phyloP scores from a whole-genome alignment of 306 rosid genomes.

The Dalbergia oliveri region DNA sequence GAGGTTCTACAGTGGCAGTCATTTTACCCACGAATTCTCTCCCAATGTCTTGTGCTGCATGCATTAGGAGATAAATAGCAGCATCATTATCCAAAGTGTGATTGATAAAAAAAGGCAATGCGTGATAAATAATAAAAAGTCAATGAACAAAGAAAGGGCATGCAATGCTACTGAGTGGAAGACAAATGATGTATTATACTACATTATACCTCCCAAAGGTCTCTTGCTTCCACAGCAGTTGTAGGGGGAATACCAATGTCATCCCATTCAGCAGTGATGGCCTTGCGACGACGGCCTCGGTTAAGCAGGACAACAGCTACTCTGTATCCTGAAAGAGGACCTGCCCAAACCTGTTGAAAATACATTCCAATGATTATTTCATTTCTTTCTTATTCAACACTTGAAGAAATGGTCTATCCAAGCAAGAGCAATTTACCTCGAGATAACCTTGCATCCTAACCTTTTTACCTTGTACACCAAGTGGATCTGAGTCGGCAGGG shows the following conservation, averaged over 20 bases:
- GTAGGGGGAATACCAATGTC: conserved; percentile 83
- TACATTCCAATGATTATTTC: not conserved
- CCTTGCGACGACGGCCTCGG: conserved; percentile 52
- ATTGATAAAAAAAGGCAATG: too few relatives aligned
- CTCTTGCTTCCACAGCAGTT: conserved; percentile 75
- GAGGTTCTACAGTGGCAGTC: conserved; percentile 70
- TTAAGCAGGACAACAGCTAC: conserved; percentile 76
- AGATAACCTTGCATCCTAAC: conserved; percentile 86
- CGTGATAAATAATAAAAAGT: too few relatives aligned
- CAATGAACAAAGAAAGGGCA: not conserved
- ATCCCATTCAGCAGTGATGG: conserved; percentile 78
- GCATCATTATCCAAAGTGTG: not conserved
- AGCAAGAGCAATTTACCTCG: conserved; percentile 63
- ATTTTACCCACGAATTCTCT: conserved; percentile 61
- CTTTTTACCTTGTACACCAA: conserved; percentile 88
- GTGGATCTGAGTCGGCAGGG: conserved; percentile 52
- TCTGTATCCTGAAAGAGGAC: conserved; percentile 82
- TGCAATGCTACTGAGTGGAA: not conserved
- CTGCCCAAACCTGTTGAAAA: conserved; percentile 85
- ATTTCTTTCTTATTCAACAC: conserved; percentile 4
- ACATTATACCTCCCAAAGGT: conserved; percentile 83
- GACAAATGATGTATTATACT: not conserved
- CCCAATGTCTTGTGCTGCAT: conserved; percentile 85
- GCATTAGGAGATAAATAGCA: conserved; percentile 18
- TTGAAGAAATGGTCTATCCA: not conserved